Evolutionary conservation across 2,329 filamentous ascomycete species (phyloP).

Genomic region (Sporothrix brasiliensis): DNA sequence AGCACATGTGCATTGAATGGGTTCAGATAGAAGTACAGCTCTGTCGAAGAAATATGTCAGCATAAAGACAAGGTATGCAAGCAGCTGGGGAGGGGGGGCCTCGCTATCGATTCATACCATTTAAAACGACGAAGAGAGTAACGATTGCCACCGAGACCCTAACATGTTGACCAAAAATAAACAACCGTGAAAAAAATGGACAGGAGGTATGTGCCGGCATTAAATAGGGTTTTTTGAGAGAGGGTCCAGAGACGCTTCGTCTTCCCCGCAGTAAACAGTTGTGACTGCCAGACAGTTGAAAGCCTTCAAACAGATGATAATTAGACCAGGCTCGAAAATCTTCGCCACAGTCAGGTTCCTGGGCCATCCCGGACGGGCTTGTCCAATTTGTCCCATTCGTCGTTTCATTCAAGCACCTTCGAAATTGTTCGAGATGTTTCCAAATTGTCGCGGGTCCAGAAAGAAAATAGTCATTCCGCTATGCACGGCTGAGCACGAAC

Average conservation of each 20-base stretch:
- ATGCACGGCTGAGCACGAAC: not conserved
- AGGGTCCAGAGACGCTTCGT: no score
- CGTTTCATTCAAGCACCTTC: not conserved
- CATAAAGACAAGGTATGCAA: not conserved
- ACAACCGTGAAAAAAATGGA: not conserved
- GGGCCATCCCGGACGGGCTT: not conserved
- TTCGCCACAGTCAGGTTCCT: not conserved
- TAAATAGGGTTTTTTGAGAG: not conserved
- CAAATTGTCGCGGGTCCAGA: not conserved
- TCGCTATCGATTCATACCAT: not conserved
- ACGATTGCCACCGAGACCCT: not conserved
- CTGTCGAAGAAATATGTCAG: not conserved
- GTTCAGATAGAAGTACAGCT: not conserved
- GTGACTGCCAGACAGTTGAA: not conserved
- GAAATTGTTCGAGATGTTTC: not conserved
- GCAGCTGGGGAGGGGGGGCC: no score
- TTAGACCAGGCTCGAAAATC: not conserved
- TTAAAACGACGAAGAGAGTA: no score
- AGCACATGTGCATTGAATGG: not conserved
- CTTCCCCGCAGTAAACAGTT: not conserved
- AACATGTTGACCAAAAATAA: not conserved
- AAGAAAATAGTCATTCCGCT: not conserved
- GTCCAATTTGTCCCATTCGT: not conserved
- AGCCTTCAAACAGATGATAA: not conserved
- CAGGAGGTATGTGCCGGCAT: not conserved